Evolutionary conservation across 2,329 filamentous ascomycete species (phyloP), one percentile per base, ranked within the genome.

Genomic region (Falciphora oryzae): DNA sequence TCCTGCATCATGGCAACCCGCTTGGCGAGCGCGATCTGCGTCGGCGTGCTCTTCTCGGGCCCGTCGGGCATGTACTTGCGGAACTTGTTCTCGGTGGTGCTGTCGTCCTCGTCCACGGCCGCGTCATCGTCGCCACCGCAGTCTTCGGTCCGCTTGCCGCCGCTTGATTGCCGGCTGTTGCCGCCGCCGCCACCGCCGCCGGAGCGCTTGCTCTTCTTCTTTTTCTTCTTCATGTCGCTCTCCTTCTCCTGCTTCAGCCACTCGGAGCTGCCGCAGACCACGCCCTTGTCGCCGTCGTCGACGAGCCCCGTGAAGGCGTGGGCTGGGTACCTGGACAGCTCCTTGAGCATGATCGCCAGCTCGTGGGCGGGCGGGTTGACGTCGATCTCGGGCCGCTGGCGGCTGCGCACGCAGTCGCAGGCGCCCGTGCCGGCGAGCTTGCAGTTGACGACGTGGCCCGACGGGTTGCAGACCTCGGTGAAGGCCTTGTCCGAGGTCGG

Each of bases 1-100:
- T 89, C 86, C 72, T 89, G 86, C 72, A 87, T 85, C 86, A 89
- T 89, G 72, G 84, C 84, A 59, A 88, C 85, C 72, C 83, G 82
- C 68, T 81, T 79, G 63, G 88, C 80, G 65, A 87, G 78, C 58
- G 87, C 83, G 70, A 83, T 83, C 68, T 82, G 81, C 1, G 81
- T 81, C 28, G 73, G 73, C 22, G 71, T 25, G 57, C 27, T n/a
- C 44, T n/a, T 53, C 18, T n/a, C 44, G 44, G 44, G 44, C 44
- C 44, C 44, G 44, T 53, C 44, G 22, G 44, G 18, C 58, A n/a
- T 8, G 27, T n/a, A 31, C 28, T 60, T 35, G 28, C 28, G 28
- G 28, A 13, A 31, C 35, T 10, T 28, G 29, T 27, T 38, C 57
- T 58, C 57, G 4, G 25, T 58, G 25, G 7, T 28, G 6, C 11